Evolutionary conservation across 1,284 basidiomycete genomes (phyloP).

Genomic region (Malassezia globosa): DNA sequence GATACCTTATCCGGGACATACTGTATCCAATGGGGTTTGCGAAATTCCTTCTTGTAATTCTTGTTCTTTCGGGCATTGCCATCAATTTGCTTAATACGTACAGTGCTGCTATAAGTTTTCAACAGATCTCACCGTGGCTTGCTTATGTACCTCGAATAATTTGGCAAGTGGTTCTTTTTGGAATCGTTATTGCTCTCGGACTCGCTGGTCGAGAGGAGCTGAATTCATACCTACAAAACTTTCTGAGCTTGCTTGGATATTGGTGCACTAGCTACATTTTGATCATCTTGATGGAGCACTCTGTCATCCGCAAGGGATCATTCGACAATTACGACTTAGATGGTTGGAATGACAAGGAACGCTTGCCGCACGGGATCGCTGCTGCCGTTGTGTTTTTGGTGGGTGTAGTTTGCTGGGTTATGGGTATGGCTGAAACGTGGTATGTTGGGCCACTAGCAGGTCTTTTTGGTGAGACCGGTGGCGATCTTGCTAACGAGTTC

Average conservation of each 20-base stretch:
- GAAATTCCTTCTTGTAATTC: too few species aligned
- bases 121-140: too few species aligned
- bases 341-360: background rate
- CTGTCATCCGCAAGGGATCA: conserved; percentile 15
- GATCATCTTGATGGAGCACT: background rate
- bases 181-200: too few species aligned
- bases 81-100: too few species aligned
- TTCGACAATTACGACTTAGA: conserved; percentile 20
- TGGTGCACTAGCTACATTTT: conserved; percentile 2
- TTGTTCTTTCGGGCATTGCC: too few species aligned
- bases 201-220: background rate
- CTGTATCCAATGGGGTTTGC: too few species aligned
- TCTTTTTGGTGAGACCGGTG: background rate
- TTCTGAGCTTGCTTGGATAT: conserved; percentile 1
- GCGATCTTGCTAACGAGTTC: conserved; percentile 1
- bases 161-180: too few species aligned
- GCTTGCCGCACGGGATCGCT: conserved; percentile 1
- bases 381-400: background rate
- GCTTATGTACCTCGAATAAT: too few species aligned
- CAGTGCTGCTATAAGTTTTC: too few species aligned
- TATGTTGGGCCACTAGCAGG: background rate
- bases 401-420: conserved; percentile 5
- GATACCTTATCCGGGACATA: too few species aligned
- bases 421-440: conserved; percentile 1
- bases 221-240: conserved; percentile 2